Percentiles rank a stretch among this genome's conserved stretches.
Conservation (phyloP, 2,329 filamentous ascomycete species). For the Botrytis squamosa region DNA sequence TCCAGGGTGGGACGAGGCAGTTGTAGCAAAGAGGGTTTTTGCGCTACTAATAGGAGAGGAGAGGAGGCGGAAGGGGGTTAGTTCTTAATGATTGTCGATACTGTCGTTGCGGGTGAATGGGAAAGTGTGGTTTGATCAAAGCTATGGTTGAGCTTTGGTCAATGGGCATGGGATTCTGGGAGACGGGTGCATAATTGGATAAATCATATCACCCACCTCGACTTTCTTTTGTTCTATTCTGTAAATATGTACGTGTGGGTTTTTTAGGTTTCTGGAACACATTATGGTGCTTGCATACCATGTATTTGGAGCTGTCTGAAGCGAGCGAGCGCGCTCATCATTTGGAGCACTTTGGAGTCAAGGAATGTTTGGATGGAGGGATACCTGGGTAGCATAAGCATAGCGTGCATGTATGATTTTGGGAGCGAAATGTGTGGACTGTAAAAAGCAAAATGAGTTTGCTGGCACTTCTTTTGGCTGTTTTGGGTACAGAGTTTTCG, state of each 20-base stretch:
- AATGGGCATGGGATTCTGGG: background rate
- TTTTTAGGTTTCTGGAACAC: background rate
- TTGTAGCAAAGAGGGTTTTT: conserved; percentile 38
- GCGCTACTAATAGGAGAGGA: conserved; percentile 34
- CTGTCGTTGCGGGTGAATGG: too few species aligned
- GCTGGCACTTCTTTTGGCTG: background rate
- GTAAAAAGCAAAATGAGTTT: background rate
- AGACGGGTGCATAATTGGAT: background rate
- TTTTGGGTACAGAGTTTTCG: background rate
- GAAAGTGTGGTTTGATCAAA: background rate
- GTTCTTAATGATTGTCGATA: background rate
- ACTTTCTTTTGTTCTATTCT: background rate
- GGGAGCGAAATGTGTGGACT: background rate
- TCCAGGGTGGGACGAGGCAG: conserved; percentile 39
- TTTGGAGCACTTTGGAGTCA: background rate
- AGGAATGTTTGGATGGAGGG: background rate
- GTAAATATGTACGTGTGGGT: background rate
- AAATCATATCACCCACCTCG: background rate
- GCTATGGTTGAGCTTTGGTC: background rate
- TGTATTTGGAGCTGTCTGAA: background rate
- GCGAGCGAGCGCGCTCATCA: background rate
- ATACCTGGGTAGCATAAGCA: background rate
- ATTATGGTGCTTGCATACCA: background rate
- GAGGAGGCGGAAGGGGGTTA: conserved; percentile 25
- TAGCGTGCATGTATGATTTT: conserved; percentile 3